Evolutionary conservation across 768 basidiomycete species (phyloP), one percentile per base, ranked within the genome.

Genomic region (button mushroom (Agaricus bisporus)): DNA sequence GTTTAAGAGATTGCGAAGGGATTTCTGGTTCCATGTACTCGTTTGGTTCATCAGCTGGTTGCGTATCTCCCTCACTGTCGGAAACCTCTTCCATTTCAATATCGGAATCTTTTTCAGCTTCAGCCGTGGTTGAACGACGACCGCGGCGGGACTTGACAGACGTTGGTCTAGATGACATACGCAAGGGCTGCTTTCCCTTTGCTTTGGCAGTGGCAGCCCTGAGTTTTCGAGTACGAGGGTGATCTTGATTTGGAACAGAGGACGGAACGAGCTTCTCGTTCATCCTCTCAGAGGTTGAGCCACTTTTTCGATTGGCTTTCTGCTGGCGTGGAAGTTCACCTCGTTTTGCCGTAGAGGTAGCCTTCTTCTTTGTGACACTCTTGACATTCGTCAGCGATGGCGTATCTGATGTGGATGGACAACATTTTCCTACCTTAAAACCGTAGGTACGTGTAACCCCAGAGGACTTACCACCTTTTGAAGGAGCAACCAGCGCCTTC

Each of bases 201-300:
- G 32, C 11, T 36, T 39, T 4, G 49, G 42, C 18, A 26, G 50
- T 32, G 2, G 36, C 53, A 12, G 39, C 46, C 20, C 48, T 54
- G 20, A 48, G 37, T 28, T 48, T 54, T 38, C 46, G 47, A 35
- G 38, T 6, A 20, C 38, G 55, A 29, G 47, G 15, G 25, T 55
- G 37, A 55, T 81, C 79, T 61, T 84, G 78, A 37, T 78, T 76
- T 3, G 83, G 82, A 41, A 80, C 68, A 15, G 85, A 87, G 0
- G 83, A 84, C 5, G 83, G 83, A 11, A 85, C 65, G 49, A 60
- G 62, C 43, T 53, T 61, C 53, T 75, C 73, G 63, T 62, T 66
- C 69, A 71, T n/a, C 49, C 58, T 25, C 46, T 55, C 11, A 51
- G 28, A 14, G 17, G 25, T 22, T 48, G 41, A 37, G 2, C 38